phyloP scores from a whole-genome alignment of 345 rosid genomes.

The Punica granatum region DNA sequence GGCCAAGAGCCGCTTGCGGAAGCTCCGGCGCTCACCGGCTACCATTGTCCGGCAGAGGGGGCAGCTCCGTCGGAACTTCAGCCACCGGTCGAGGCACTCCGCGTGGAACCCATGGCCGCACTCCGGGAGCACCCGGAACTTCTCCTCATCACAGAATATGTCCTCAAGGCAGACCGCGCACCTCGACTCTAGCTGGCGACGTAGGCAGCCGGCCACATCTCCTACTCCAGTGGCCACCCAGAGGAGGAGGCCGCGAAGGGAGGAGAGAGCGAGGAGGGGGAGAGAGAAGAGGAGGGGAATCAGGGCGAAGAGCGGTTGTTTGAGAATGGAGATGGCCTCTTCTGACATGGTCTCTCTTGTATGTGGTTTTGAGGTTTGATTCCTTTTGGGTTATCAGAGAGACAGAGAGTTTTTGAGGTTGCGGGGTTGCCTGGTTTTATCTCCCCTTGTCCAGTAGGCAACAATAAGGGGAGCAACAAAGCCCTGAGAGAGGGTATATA shows the following conservation, averaged over 20 bases:
- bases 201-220: not conserved
- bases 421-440: no score
- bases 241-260: not conserved
- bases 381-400: no score
- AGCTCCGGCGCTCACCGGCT: not conserved
- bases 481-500: no score
- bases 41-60: conserved; percentile 9
- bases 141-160: not conserved
- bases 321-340: not conserved
- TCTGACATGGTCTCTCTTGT: not conserved
- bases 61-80: conserved; percentile 5
- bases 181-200: not conserved
- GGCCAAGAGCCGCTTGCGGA: not conserved
- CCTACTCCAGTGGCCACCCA: not conserved
- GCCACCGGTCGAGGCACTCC: conserved; percentile 16
- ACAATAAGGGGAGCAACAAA: no score
- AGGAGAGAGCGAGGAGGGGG: not conserved
- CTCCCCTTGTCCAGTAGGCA: no score
- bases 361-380: no score
- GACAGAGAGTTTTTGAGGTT: not conserved
- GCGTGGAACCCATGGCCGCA: conserved; percentile 16
- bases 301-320: not conserved
- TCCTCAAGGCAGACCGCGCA: conserved; percentile 19
- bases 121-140: conserved; percentile 5
- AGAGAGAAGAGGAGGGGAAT: not conserved